A percentile compares a stretch with the other conserved stretches of the same genome.
Conservation (phyloP, 441 rosid genomes). For the Gossypium gossypioides region DNA sequence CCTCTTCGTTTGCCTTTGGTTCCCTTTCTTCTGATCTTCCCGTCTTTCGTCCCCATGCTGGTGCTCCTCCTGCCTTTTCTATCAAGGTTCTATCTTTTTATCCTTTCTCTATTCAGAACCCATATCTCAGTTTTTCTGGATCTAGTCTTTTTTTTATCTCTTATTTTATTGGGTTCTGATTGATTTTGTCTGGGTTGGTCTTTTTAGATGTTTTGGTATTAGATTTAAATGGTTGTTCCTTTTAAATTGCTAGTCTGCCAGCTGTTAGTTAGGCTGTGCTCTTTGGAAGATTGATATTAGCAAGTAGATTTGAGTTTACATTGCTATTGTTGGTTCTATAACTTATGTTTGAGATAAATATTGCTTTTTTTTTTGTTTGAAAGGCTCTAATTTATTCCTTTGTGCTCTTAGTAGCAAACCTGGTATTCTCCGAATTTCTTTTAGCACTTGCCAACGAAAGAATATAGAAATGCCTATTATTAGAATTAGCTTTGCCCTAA, state of each 20-base stretch:
- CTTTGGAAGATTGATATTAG: background rate
- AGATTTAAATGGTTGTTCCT: background rate
- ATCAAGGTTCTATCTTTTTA: background rate
- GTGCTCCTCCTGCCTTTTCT: background rate
- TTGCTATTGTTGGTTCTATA: background rate
- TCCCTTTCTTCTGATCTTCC: background rate
- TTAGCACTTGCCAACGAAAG: background rate
- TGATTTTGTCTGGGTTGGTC: background rate
- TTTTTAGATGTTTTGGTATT: background rate
- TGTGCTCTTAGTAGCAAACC: background rate
- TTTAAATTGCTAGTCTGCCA: background rate
- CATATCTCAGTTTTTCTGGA: background rate
- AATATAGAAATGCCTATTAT: background rate
- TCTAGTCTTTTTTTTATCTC: background rate
- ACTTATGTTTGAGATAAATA: background rate
- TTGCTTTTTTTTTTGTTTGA: background rate
- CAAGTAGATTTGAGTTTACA: background rate
- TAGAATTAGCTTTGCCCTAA: background rate
- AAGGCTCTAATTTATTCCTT: background rate
- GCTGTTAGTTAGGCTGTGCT: background rate
- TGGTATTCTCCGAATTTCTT: background rate
- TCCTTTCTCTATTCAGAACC: background rate
- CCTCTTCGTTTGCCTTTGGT: background rate
- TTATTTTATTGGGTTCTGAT: background rate
- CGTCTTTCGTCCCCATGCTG: background rate